Evolutionary conservation across 1,139 yeast genomes (phyloP), one percentile per base, ranked within the genome.

Genomic region (Suhomyces bolitotheri): DNA sequence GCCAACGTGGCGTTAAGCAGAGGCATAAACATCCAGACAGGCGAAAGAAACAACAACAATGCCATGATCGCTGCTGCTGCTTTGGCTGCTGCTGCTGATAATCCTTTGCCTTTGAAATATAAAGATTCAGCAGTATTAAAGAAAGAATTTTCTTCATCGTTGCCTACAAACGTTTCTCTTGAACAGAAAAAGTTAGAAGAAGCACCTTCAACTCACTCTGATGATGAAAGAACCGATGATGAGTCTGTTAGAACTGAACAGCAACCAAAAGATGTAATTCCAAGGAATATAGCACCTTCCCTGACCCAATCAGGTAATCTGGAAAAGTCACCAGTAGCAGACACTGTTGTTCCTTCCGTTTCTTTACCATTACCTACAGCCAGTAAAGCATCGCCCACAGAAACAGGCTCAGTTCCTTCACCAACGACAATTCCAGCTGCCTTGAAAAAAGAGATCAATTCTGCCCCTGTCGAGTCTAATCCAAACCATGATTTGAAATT

Each of bases 61-160:
- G 84, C 82, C 1, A 68, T 71, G 41, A 78, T 80, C 16, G 87
- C 86, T 0, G 86, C 86, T 2, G 86, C 85, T 7, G 86, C 86
- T 0, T 62, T 80, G 33, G 85, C 86, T 1, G 85, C 82, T 0
- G 87, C 86, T 1, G 85, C 85, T 5, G 84, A 78, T 31, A 71
- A 75, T 5, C 86, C 86, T 1, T 51, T 80, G 23, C 84, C 84
- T 0, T 57, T 77, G 38, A 49, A 60, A 27, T 36, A 37, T 12
- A 29, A 28, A 10, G 36, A 28, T 8, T 23, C 20, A 14, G 12
- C 13, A n/a, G 6, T 12, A 17, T 10, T 14, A 28, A 20, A 24
- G 21, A 19, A 23, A n/a, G 15, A 16, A 16, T 17, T 17, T 6
- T 6, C 6, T 7, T 17, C 20, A 7, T 6, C 20, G 7, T 10